Percentiles rank a stretch among this genome's conserved stretches.
These are phyloP conservation scores for Candida chauliodis DNA, from an alignment of 805 yeast genomes.

Conservation along the genomic window DNA sequence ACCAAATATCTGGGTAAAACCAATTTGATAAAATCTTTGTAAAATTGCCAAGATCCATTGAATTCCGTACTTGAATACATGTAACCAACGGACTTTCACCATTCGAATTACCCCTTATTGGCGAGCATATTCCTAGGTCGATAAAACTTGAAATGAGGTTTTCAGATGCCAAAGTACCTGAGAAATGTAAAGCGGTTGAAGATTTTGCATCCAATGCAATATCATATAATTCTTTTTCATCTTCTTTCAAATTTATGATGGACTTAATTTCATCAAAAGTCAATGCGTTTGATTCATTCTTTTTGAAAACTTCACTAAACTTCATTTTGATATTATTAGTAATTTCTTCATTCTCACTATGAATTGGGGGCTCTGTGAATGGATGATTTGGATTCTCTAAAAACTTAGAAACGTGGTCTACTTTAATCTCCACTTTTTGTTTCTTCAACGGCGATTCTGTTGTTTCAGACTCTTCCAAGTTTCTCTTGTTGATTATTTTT, in stretches of 20 bases:
- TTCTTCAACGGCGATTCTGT: constrained; percentile 32
- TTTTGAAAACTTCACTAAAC: constrained; percentile 35
- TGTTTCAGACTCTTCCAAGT: constrained; percentile 13
- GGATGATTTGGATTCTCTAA: constrained; percentile 31
- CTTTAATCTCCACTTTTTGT: constrained; percentile 15
- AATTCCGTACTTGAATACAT: constrained; percentile 79
- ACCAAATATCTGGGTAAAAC: constrained; percentile 58
- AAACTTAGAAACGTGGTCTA: constrained; percentile 5
- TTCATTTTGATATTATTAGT: constrained; percentile 30
- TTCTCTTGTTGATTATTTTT: constrained; percentile 16
- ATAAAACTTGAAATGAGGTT: constrained; percentile 33
- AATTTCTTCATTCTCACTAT: constrained; percentile 20
- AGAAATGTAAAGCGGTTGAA: constrained; percentile 42
- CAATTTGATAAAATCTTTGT: constrained; percentile 58
- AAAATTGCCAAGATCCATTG: constrained; percentile 77
- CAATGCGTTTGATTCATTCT: constrained; percentile 19
- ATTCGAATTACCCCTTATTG: constrained; percentile 34
- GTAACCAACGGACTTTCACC: constrained; percentile 52
- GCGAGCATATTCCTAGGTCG: constrained; percentile 32
- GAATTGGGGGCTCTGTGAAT: constrained; percentile 29
- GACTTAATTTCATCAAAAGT: constrained; percentile 15
- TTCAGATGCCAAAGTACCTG: constrained; percentile 37
- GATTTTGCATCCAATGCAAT: constrained; percentile 38
- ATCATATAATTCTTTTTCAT: constrained; percentile 17
- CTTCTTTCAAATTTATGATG: background rate